Percentiles rank a stretch among this genome's conserved stretches.
Evolutionary conservation across 768 basidiomycete species (phyloP).

Genomic region (Agaricus bisporus): DNA sequence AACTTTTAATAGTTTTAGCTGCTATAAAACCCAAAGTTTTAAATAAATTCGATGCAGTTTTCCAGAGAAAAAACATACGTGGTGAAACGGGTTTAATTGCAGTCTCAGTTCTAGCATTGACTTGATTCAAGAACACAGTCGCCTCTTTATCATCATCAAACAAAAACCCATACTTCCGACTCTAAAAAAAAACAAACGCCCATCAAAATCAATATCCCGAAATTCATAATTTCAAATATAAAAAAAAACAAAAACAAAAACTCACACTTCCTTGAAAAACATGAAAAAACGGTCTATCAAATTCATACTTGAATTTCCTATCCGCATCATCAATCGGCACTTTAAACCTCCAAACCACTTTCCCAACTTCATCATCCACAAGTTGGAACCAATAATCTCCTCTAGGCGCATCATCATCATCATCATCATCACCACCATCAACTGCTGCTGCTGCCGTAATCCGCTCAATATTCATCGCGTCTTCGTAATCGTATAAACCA

Average conservation of each 20-base stretch:
- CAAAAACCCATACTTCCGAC: slow-evolving; percentile 45
- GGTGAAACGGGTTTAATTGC: background rate
- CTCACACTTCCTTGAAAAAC: slow-evolving; percentile 81
- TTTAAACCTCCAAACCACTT: slow-evolving; percentile 65
- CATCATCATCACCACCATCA: background rate
- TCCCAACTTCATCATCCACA: slow-evolving; percentile 47
- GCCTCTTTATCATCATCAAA: slow-evolving; percentile 48
- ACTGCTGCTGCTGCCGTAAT: no score
- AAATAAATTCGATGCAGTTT: slow-evolving; percentile 4
- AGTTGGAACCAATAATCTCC: slow-evolving; percentile 56
- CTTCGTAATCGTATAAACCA: slow-evolving; percentile 18
- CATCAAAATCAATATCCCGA: slow-evolving; percentile 42
- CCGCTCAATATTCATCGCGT: background rate
- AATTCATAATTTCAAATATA: background rate
- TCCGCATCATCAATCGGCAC: slow-evolving; percentile 30
- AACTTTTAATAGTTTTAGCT: slow-evolving; percentile 14
- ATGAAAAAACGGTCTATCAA: slow-evolving; percentile 91
- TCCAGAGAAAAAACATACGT: slow-evolving; percentile 14
- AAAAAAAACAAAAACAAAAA: slow-evolving; percentile 11
- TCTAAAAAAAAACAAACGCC: slow-evolving; percentile 31
- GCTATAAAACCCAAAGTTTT: background rate
- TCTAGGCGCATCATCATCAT: background rate
- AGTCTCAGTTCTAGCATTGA: slow-evolving; percentile 21
- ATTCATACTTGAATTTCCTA: slow-evolving; percentile 55
- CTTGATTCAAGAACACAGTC: slow-evolving; percentile 30